Conservation (phyloP, 2,329 filamentous ascomycete species). For the Diplodia sapinea region DNA sequence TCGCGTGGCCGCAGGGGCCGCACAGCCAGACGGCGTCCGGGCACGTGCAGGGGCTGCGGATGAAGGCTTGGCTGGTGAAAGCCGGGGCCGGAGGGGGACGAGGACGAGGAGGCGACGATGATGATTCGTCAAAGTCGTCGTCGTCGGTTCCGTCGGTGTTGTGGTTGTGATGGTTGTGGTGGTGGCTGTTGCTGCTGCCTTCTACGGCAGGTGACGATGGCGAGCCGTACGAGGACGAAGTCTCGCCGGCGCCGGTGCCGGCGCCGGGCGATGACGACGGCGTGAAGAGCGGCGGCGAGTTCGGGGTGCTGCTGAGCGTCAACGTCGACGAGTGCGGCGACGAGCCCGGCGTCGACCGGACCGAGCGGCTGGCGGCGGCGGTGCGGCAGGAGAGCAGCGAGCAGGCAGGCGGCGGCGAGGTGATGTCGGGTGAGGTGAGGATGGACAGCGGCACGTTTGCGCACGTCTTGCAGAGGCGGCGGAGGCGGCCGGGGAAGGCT, state of each 20-base stretch:
- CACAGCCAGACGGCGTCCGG: constrained; percentile 79
- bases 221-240: neutral
- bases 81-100: constrained; percentile 32
- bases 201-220: constrained; percentile 26
- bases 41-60: constrained; percentile 64
- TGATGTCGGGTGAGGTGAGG: constrained; percentile 46
- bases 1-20: constrained; percentile 76
- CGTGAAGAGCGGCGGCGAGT: constrained; percentile 22
- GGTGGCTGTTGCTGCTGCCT: constrained; percentile 34
- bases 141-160: neutral
- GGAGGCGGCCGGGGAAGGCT: constrained; percentile 74
- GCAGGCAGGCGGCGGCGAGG: constrained; percentile 37
- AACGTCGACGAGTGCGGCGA: constrained; percentile 36
- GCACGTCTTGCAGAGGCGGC: constrained; percentile 79
- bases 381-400: constrained; percentile 30
- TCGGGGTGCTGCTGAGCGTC: constrained; percentile 37
- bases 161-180: neutral
- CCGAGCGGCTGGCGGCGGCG: neutral
- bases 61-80: constrained; percentile 57
- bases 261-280: constrained; percentile 18
- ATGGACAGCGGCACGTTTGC: constrained; percentile 70
- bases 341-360: constrained; percentile 16
- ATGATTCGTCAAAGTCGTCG: no score
- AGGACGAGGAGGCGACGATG: no score
- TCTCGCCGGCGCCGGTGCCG: no score